phyloP scores from a whole-genome alignment of 148 eudicot genomes.

The Cornus controversa region DNA sequence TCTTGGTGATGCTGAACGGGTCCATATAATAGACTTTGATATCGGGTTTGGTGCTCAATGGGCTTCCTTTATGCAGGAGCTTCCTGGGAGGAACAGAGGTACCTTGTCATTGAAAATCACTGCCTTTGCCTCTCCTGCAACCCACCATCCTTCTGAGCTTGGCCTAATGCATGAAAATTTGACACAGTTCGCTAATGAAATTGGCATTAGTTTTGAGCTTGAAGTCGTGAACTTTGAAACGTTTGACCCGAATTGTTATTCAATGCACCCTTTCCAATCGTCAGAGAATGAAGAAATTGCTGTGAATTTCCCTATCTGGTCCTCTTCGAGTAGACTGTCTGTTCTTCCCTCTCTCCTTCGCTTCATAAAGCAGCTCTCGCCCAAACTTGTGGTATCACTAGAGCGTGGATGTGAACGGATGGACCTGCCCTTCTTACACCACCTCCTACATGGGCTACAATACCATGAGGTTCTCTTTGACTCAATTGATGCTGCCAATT shows the following conservation, averaged over 20 bases:
- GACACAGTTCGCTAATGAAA: constrained; percentile 42
- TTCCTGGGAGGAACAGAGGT: constrained; percentile 33
- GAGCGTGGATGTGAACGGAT: constrained; percentile 47
- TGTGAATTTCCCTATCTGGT: constrained; percentile 57
- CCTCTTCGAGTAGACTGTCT: constrained; percentile 24
- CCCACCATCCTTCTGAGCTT: constrained; percentile 46
- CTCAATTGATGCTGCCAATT: constrained; percentile 36
- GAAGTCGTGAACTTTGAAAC: constrained; percentile 50
- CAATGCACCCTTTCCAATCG: constrained; percentile 21
- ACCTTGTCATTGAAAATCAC: constrained; percentile 40
- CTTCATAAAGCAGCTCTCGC: constrained; percentile 45
- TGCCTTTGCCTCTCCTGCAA: constrained; percentile 49
- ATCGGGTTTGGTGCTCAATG: constrained; percentile 59
- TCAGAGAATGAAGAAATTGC: constrained; percentile 35
- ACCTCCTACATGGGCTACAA: constrained; percentile 37
- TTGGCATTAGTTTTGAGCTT: constrained; percentile 38
- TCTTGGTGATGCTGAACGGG: constrained; percentile 27
- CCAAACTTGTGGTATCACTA: constrained; percentile 35
- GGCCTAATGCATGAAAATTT: constrained; percentile 45
- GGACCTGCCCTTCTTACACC: constrained; percentile 43
- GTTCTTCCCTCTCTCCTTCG: constrained; percentile 34
- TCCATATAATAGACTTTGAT: constrained; percentile 62
- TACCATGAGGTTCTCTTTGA: constrained; percentile 39
- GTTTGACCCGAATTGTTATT: constrained; percentile 36
- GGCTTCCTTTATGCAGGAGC: constrained; percentile 66